Base-by-base conservation (phyloP, 768 basidiomycete species). In the Pisolithus orientalis region DNA sequence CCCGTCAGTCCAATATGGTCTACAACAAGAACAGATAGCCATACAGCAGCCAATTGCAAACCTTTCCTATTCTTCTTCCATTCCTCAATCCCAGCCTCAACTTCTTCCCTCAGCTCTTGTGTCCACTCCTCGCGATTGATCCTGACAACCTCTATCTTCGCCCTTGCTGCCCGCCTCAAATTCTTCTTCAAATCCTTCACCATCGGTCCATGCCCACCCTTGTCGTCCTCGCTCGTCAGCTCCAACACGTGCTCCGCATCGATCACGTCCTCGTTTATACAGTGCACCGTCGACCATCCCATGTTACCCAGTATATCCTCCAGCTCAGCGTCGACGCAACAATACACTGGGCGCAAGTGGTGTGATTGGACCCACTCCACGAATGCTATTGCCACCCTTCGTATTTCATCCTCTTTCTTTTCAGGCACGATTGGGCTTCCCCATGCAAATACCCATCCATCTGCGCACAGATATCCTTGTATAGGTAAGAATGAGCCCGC, bases 121-220 rank as follows among this genome's bases (percentile, higher is more conserved):
- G 70, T 72, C 72, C 74, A 78, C 0, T 47, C 61, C 47, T 72
- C 59, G 13, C 63, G 62, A 14, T 65, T 63, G 17, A 82, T 62
- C 54, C 77, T 79, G 29, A 67, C 64, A 17, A 83, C 71, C 49
- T 72, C 65, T 9, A 86, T 78, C 29, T 76, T 70, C 32, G 74
- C 79, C 53, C 74, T 77, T 65, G 83, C 73, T 9, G 83, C 83
- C 14, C 77, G 69, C 45, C 77, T 73, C 24, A 83, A 68, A 63
- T 86, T 85, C 66, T 82, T 78, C 65, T 79, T 78, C 57, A 84
- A 63, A 51, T 80, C 80, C 63, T 82, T 83, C 54, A 80, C 75
- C 53, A 72, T 68, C 25, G 63, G 57, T 2, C 69, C 71, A 52
- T 70, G 66, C 17, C 66, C 65, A 0, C 72, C 73, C 44, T 71